These are phyloP conservation scores for Catenaria anguillulae DNA, from an alignment of 371 early-diverging fungal species.

Conservation along the genomic window DNA sequence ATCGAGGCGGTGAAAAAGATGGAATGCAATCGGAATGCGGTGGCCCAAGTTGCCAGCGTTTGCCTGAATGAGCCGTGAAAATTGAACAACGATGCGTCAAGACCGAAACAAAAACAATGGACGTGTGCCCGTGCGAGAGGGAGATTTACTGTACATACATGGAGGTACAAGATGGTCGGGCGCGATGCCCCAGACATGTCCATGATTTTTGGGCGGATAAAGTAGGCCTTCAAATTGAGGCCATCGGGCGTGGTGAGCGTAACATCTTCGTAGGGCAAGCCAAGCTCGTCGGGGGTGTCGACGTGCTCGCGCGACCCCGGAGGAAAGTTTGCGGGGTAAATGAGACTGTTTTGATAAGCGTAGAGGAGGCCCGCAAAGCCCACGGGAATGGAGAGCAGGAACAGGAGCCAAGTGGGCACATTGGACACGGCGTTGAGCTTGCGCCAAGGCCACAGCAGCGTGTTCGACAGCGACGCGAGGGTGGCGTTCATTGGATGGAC, in stretches of 20 bases:
- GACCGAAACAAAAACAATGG: too few relatives aligned
- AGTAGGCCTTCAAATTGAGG: slow-evolving; percentile 59
- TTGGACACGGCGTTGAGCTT: too few relatives aligned
- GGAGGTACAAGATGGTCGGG: slow-evolving; percentile 71
- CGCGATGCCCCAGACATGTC: slow-evolving; percentile 36
- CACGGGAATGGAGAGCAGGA: background rate
- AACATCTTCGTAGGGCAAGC: slow-evolving; percentile 53
- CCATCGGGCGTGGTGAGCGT: slow-evolving; percentile 59
- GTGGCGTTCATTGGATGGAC: too few relatives aligned
- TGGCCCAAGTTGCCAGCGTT: slow-evolving; percentile 96
- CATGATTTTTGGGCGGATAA: slow-evolving; percentile 41
- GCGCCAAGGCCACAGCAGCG: too few relatives aligned
- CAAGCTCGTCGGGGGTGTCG: slow-evolving; percentile 20
- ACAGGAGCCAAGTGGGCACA: background rate
- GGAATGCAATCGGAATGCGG: slow-evolving; percentile 69
- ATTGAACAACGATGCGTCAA: background rate
- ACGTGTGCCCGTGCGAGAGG: too few relatives aligned
- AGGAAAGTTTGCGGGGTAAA: slow-evolving; percentile 70
- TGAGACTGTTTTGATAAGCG: slow-evolving; percentile 52
- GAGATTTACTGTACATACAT: slow-evolving; percentile 48
- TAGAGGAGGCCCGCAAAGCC: background rate
- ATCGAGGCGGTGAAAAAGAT: slow-evolving; percentile 39
- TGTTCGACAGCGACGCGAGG: too few relatives aligned
- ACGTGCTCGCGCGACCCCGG: slow-evolving; percentile 42
- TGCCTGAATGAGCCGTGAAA: slow-evolving; percentile 31